Evolutionary conservation across 2,329 filamentous ascomycete species (phyloP).

Genomic region (Ilyonectria sp.): DNA sequence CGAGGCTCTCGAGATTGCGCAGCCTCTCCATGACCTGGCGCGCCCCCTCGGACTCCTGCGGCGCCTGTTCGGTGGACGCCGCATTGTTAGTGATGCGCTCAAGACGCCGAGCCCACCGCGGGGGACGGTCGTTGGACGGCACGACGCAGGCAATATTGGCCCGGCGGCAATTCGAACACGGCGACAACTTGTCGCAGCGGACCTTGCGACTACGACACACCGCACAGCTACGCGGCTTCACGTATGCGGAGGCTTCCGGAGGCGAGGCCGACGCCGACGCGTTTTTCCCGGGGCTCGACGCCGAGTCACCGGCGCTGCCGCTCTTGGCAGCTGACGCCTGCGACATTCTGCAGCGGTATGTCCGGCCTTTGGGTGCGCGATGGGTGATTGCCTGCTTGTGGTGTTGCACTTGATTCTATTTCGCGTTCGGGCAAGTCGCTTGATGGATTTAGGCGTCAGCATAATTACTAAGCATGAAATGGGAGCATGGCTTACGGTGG

Average conservation of each 20-base stretch:
- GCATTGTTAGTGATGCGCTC: slow-evolving; percentile 55
- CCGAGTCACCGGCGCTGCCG: slow-evolving; percentile 36
- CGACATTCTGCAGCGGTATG: not conserved
- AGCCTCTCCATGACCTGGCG: slow-evolving; percentile 65
- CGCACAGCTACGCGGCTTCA: slow-evolving; percentile 63
- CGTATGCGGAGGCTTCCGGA: not conserved
- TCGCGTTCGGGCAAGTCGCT: no score
- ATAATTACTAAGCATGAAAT: not conserved
- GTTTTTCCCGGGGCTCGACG: slow-evolving; percentile 41
- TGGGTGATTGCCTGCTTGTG: not conserved
- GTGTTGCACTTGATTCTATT: not conserved
- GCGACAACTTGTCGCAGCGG: slow-evolving; percentile 69
- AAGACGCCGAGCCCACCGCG: slow-evolving; percentile 69
- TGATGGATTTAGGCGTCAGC: not conserved
- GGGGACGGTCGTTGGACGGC: slow-evolving; percentile 64
- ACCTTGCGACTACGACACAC: slow-evolving; percentile 70
- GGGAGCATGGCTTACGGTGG: not conserved
- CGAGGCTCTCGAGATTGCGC: slow-evolving; percentile 64
- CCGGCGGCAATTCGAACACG: slow-evolving; percentile 70
- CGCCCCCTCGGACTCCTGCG: slow-evolving; percentile 45
- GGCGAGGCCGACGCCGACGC: slow-evolving; percentile 28
- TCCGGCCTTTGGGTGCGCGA: not conserved
- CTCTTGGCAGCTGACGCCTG: slow-evolving; percentile 1
- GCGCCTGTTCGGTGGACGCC: slow-evolving; percentile 49
- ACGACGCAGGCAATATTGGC: slow-evolving; percentile 67